Evolutionary conservation across 208 protist species (phyloP).

Genomic region (Lotmaria passim): DNA sequence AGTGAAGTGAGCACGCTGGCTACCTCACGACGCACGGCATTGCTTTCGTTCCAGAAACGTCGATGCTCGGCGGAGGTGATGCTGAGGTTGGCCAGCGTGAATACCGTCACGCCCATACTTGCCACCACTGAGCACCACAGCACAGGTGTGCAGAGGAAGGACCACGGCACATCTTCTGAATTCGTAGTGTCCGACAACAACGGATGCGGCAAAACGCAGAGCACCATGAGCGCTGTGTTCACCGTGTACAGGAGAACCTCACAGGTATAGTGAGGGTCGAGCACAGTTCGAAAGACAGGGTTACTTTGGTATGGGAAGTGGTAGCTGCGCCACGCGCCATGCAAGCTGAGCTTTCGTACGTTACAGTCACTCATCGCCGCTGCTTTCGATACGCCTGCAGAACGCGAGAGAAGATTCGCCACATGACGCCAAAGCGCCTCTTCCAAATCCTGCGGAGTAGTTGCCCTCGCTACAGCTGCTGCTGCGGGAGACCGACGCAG

Average conservation of each 20-base stretch:
- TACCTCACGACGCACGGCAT: slow-evolving; percentile 33
- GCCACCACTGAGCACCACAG: slow-evolving; percentile 9
- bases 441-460: not conserved
- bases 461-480: not conserved
- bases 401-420: not conserved
- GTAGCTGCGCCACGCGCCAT: slow-evolving; percentile 29
- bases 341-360: too few species aligned
- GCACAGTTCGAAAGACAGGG: slow-evolving; percentile 42
- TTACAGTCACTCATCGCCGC: too few species aligned
- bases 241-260: slow-evolving; percentile 75
- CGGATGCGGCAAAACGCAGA: slow-evolving; percentile 19
- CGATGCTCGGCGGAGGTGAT: slow-evolving; percentile 76
- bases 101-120: slow-evolving; percentile 46
- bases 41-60: slow-evolving; percentile 60
- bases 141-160: not conserved
- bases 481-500: slow-evolving; percentile 11
- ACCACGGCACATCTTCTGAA: not conserved
- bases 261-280: slow-evolving; percentile 85
- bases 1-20: not conserved
- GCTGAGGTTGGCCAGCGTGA: slow-evolving; percentile 66
- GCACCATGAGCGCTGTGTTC: slow-evolving; percentile 33
- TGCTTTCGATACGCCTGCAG: too few species aligned
- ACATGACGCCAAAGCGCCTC: slow-evolving; percentile 22
- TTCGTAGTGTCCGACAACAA: not conserved
- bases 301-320: slow-evolving; percentile 24